Evolutionary conservation across 2,329 filamentous ascomycete species (phyloP), one percentile per base, ranked within the genome.

Genomic region (Emmonsia crescens): DNA sequence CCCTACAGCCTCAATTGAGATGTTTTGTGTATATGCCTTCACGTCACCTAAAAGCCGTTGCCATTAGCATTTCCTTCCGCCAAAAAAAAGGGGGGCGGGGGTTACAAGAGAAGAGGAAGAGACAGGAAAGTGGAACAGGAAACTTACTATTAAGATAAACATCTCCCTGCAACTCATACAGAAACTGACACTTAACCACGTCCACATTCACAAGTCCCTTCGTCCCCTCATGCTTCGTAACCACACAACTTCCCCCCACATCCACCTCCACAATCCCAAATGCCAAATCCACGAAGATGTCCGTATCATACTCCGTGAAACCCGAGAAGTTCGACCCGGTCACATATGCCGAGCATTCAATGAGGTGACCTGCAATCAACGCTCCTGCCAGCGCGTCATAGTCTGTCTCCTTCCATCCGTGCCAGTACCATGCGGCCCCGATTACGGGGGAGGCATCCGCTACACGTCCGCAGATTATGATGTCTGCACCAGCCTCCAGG

Each of bases 351-450:
- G 64, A 65, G 57, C 71, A 73, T 60, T 73, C 70, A 14, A 70
- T 69, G 19, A 71, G 57, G 61, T 72, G 69, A 0, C 67, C 68
- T 3, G 67, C 66, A 16, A 71, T 60, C 8, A 71, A 55, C 29
- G 80, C 73, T 0, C 79, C 78, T 0, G 82, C 82, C 4, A 85
- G 72, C 21, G 73, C 66, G 62, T 84, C 77, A 24, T 78, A 82
- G 29, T 79, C 74, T 0, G 72, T 75, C 19, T 78, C 75, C 0
- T 64, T 63, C 83, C 82, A 85, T 1, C 74, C 71, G 60, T 85
- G 77, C 78, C 82, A 85, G 72, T 76, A 85, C 66, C 78, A 79
- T 0, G 82, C 82, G 0, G 81, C 80, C 0, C 79, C 83, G 62
- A 85, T 83, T 0, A 83, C 80, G 0, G 80, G 81, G 2, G 76